Evolutionary conservation across 306 rosid species (phyloP).

Genomic region (Vigna hirtella): DNA sequence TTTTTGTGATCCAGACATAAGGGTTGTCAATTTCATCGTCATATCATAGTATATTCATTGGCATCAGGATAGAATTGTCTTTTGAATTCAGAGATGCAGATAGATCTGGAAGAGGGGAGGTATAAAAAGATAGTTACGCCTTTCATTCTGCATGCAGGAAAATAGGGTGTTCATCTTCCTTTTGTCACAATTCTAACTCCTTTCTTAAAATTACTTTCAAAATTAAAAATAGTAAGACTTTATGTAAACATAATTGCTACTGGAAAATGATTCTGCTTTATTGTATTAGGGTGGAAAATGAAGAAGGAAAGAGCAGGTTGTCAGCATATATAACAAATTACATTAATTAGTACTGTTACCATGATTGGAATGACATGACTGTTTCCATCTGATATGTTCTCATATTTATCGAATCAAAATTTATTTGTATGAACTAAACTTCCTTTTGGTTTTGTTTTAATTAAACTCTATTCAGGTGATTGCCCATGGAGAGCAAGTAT

Average conservation of each 20-base stretch:
- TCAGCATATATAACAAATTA: conserved; percentile 1
- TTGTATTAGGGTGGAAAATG: conserved; percentile 19
- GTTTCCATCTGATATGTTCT: conserved; percentile 23
- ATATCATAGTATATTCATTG: neutral
- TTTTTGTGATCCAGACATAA: conserved; percentile 12
- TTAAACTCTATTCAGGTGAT: conserved; percentile 64
- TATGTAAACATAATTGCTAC: conserved; percentile 8
- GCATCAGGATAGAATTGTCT: conserved; percentile 9
- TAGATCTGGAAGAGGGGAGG: neutral
- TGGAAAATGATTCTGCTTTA: conserved; percentile 10
- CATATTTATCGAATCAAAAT: conserved; percentile 23
- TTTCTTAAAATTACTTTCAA: conserved; percentile 22
- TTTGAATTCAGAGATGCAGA: conserved; percentile 13
- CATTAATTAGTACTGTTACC: conserved; percentile 14
- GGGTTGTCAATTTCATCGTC: conserved; percentile 12
- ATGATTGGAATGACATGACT: conserved; percentile 16
- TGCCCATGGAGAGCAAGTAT: conserved; percentile 94
- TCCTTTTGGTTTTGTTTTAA: conserved; percentile 39
- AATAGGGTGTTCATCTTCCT: neutral
- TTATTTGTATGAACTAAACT: conserved; percentile 32
- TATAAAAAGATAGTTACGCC: neutral
- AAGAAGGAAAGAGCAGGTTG: conserved; percentile 3
- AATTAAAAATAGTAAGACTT: neutral
- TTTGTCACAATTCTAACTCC: neutral
- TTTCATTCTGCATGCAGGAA: neutral